Conservation (phyloP, 345 rosid genomes). For the Pugionium cornutum region DNA sequence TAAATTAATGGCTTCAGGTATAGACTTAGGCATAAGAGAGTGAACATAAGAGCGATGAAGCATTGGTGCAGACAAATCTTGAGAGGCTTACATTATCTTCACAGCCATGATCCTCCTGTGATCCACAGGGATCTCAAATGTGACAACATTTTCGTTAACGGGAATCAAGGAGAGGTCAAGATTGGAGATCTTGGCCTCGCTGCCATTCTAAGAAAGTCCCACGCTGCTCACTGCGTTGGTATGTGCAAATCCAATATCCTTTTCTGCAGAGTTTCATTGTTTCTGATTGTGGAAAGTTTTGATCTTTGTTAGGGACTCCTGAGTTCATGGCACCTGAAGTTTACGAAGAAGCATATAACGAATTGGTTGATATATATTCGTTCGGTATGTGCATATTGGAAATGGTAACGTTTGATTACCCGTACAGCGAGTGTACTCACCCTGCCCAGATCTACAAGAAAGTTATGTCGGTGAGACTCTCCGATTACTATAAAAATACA, state of each 20-base stretch:
- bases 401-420: constrained; percentile 97
- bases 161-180: constrained; percentile 92
- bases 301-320: constrained; percentile 71
- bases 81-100: constrained; percentile 76
- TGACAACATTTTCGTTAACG: constrained; percentile 85
- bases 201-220: constrained; percentile 43
- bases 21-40: constrained; percentile 74
- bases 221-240: constrained; percentile 45
- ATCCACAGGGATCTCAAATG: constrained; percentile 94
- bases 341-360: constrained; percentile 93
- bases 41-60: constrained; percentile 77
- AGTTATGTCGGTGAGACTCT: constrained; percentile 81
- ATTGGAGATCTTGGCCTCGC: constrained; percentile 81
- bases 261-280: neutral
- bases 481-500: constrained; percentile 7
- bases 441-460: constrained; percentile 99
- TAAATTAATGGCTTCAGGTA: constrained; percentile 43
- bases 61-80: constrained; percentile 91
- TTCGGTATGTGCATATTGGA: constrained; percentile 98
- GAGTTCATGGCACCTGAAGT: constrained; percentile 99
- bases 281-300: constrained; percentile 24
- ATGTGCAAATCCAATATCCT: constrained; percentile 1
- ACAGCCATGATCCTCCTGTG: constrained; percentile 81
- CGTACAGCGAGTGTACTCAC: constrained; percentile 88
- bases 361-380: constrained; percentile 93